Percentiles rank a stretch among this genome's conserved stretches.
phyloP scores from a whole-genome alignment of 129 eudicot species.

The Scalesia atractyloides region DNA sequence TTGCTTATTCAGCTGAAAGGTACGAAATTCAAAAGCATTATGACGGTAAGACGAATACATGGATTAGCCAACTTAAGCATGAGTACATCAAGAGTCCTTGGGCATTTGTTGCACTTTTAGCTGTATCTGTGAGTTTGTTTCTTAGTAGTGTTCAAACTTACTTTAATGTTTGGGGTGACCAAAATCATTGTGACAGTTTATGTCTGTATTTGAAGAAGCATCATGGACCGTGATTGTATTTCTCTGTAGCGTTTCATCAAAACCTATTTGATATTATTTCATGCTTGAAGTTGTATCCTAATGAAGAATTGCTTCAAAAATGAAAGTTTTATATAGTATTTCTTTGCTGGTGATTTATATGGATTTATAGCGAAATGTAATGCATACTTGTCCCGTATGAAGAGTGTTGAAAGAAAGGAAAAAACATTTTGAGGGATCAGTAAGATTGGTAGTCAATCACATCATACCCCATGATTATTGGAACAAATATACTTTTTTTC shows the following conservation, averaged over 20 bases:
- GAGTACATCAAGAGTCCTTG: conserved; percentile 45
- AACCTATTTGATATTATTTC: not conserved
- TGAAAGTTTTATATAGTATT: no score
- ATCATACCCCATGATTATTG: no score
- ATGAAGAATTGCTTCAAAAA: no score
- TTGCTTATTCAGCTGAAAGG: not conserved
- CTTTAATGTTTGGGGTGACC: conserved; percentile 24
- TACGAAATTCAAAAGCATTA: conserved; percentile 32
- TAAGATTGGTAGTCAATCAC: no score
- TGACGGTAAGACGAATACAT: conserved; percentile 28
- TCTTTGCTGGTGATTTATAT: no score
- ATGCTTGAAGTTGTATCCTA: not conserved
- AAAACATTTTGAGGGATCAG: no score
- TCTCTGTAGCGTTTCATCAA: not conserved
- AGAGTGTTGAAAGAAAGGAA: no score
- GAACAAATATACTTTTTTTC: no score
- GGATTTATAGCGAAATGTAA: no score
- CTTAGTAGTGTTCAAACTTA: conserved; percentile 43
- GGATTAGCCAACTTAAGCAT: conserved; percentile 28
- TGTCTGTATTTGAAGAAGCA: conserved; percentile 14
- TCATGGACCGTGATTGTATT: not conserved
- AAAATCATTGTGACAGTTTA: conserved; percentile 17
- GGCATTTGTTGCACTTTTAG: conserved; percentile 39
- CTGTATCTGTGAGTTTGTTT: conserved; percentile 32
- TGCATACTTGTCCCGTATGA: no score